A percentile compares a stretch with the other conserved stretches of the same genome.
These are phyloP conservation scores for Dissoconium aciculare DNA, from an alignment of 2,329 filamentous ascomycete species.

Conservation along the genomic window DNA sequence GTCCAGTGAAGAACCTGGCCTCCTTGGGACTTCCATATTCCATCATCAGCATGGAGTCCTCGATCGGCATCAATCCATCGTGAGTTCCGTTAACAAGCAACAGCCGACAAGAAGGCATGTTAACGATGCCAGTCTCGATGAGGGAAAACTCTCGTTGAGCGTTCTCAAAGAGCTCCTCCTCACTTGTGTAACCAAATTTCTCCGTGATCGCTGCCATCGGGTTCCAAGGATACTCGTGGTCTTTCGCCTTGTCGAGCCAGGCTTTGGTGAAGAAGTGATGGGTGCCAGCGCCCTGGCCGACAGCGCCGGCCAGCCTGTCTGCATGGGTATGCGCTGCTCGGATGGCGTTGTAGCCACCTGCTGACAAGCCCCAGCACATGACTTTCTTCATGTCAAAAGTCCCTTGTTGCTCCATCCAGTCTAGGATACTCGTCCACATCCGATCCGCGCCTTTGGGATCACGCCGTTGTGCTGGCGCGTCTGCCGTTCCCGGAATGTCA, in stretches of 20 bases:
- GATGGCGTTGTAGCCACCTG: slow-evolving; percentile 51
- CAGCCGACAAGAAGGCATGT: slow-evolving; percentile 41
- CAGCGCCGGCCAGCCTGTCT: slow-evolving; percentile 36
- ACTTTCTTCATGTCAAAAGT: slow-evolving; percentile 43
- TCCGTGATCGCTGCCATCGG: slow-evolving; percentile 33
- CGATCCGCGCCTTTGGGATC: slow-evolving; percentile 47
- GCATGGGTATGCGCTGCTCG: slow-evolving; percentile 54
- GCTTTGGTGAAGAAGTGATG: slow-evolving; percentile 46
- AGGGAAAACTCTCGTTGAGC: slow-evolving; percentile 49
- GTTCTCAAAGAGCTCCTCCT: slow-evolving; percentile 40
- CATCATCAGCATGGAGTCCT: slow-evolving; percentile 50
- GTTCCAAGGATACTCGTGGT: slow-evolving; percentile 42
- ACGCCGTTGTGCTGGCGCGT: slow-evolving; percentile 48
- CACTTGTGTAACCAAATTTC: slow-evolving; percentile 47
- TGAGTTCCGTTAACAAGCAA: slow-evolving; percentile 46
- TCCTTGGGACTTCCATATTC: slow-evolving; percentile 53
- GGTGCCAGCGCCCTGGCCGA: slow-evolving; percentile 49
- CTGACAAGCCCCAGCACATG: slow-evolving; percentile 49
- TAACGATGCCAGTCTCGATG: slow-evolving; percentile 43
- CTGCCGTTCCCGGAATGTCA: slow-evolving; percentile 53
- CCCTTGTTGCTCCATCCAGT: slow-evolving; percentile 40
- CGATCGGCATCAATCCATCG: slow-evolving; percentile 53
- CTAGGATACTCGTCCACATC: slow-evolving; percentile 46
- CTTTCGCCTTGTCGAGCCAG: slow-evolving; percentile 48
- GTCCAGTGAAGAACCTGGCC: slow-evolving; percentile 45